Evolutionary conservation across 345 rosid genomes (phyloP), one percentile per base, ranked within the genome.

Genomic region (Populus tremula): DNA sequence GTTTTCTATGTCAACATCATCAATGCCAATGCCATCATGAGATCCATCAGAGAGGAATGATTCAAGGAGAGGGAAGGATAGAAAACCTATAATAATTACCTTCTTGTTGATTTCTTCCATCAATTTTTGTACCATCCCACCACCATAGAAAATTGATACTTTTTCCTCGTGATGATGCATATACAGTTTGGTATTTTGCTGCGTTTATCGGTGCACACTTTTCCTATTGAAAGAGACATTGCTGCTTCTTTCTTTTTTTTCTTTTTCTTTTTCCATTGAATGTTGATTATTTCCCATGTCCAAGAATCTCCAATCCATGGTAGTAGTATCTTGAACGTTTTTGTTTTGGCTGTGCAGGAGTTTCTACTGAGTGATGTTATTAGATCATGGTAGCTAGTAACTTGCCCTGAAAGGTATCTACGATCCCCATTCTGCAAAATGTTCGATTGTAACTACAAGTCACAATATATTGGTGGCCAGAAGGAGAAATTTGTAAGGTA

Each of bases 401-500:
- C 47, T 33, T 64, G n/a, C 71, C 69, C 27, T 62, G 76, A 69
- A 59, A 54, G 62, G 59, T 49, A 14, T 39, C 82, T 59, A 78
- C 84, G 84, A 61, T 69, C 80, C 77, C 67, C 18, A 64, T 78
- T 71, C 66, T 67, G 53, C 81, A 82, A 79, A 82, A 89, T 91
- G 91, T 88, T 89, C 79, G 95, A 87, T 61, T 82, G 84, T 75
- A 85, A 85, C 80, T 90, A 86, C 88, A 93, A 92, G 85, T 91
- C 97, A 75, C 95, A 89, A 78, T 87, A 80, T 76, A 92, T 88
- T 39, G 94, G 89, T 73, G 98, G 94, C 72, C 90, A 90, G 62
- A 89, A 80, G 77, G 95, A 92, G 80, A 88, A 92, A 73, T 92
- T 92, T 68, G 91, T 93, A 31, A 90, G 98, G 94, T 90, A 82